These are phyloP conservation scores for Saccharomyces jurei DNA, from an alignment of 805 yeast species.

Conservation along the genomic window DNA sequence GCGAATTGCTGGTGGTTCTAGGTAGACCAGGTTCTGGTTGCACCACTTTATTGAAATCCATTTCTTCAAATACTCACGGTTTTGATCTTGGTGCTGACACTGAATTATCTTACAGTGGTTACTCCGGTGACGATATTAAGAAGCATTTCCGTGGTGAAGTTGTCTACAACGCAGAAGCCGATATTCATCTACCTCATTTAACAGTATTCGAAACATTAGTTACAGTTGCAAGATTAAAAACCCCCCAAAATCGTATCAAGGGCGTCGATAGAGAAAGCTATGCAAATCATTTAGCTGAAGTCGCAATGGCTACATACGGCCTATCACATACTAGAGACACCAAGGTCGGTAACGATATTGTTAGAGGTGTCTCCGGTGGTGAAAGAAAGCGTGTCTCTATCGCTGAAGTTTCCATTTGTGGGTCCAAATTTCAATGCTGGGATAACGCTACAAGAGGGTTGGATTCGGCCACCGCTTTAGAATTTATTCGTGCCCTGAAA, in stretches of 20 bases:
- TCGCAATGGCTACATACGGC: conserved; percentile 46
- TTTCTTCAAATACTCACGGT: conserved; percentile 43
- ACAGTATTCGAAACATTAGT: conserved; percentile 52
- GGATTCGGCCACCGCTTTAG: conserved; percentile 55
- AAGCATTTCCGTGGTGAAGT: conserved; percentile 50
- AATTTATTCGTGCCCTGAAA: conserved; percentile 47
- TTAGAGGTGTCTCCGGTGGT: conserved; percentile 66
- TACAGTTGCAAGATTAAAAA: conserved; percentile 45
- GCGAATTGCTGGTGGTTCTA: conserved; percentile 56
- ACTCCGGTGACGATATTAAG: conserved; percentile 26
- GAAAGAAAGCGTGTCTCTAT: conserved; percentile 70
- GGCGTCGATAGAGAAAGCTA: conserved; percentile 42
- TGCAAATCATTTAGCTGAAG: conserved; percentile 42
- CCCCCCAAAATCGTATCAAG: conserved; percentile 47
- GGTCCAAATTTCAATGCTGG: conserved; percentile 45
- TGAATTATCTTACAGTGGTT: conserved; percentile 43
- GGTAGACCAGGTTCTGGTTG: conserved; percentile 74
- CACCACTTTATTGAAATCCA: conserved; percentile 52
- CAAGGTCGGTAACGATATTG: conserved; percentile 55
- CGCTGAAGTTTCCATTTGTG: conserved; percentile 50
- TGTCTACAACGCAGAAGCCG: conserved; percentile 56
- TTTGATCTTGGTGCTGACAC: conserved; percentile 38
- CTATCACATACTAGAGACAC: conserved; percentile 51
- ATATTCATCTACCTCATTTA: conserved; percentile 53
- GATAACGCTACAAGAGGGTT: conserved; percentile 61